Conservation (phyloP, 345 rosid genomes). For the Camelina sativa region DNA sequence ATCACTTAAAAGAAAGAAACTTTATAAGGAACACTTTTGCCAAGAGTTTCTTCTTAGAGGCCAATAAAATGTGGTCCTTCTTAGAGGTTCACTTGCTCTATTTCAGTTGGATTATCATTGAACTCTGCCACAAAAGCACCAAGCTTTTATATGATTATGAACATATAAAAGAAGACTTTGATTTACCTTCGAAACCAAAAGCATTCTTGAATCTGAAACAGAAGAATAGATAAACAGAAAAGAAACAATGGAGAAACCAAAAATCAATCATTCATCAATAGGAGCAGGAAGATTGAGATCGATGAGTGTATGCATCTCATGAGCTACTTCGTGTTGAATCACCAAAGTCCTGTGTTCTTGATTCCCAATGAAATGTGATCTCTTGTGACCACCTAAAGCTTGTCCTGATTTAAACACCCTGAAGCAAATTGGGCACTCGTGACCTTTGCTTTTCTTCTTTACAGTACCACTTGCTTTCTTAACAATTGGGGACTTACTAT, state of each 20-base stretch:
- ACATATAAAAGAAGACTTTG: background rate
- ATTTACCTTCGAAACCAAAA: constrained; percentile 36
- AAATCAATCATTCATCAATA: constrained; percentile 42
- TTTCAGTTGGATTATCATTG: constrained; percentile 16
- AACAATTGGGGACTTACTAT: constrained; percentile 45
- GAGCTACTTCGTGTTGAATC: constrained; percentile 53
- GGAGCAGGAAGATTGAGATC: constrained; percentile 97
- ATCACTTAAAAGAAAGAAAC: background rate
- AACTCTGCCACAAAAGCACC: constrained; percentile 26
- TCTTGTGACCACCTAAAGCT: constrained; percentile 96
- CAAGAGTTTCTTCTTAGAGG: constrained; percentile 1
- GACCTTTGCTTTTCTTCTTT: constrained; percentile 68
- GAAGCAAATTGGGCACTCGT: constrained; percentile 88
- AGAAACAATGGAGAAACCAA: background rate
- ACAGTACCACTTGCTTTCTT: constrained; percentile 46
- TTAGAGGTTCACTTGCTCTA: background rate
- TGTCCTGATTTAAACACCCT: constrained; percentile 91
- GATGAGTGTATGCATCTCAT: constrained; percentile 56
- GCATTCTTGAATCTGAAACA: constrained; percentile 34
- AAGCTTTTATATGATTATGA: constrained; percentile 18
- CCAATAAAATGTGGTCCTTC: background rate
- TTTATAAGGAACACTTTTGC: background rate
- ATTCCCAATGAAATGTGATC: constrained; percentile 87
- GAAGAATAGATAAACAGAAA: background rate
- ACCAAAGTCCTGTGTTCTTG: constrained; percentile 59